A percentile compares a stretch with the other conserved stretches of the same genome.
Evolutionary conservation across 352 stramenopile species (phyloP).

Genomic region (Elongisporangium anandrum): DNA sequence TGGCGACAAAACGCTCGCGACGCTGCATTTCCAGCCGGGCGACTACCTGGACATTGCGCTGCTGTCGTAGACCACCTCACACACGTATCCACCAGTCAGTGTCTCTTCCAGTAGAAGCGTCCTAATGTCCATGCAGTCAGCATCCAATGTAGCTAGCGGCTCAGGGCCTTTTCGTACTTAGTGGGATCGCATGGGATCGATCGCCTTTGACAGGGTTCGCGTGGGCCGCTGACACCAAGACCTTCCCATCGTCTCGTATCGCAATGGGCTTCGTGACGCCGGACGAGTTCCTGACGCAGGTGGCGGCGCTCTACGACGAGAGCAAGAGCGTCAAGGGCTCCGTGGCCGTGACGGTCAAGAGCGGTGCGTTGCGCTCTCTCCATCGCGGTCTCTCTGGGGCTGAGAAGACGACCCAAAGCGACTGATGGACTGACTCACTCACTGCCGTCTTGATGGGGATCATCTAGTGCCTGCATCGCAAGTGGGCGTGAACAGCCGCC

Average conservation of each 20-base stretch:
- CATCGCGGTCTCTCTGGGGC: background rate
- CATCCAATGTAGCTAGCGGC: no score
- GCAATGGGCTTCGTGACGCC: constrained; percentile 51
- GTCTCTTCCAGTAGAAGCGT: no score
- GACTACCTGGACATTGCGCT: constrained; percentile 65
- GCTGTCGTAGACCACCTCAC: constrained; percentile 21
- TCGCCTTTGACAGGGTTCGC: background rate
- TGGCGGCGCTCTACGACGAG: constrained; percentile 50
- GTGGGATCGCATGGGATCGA: no score
- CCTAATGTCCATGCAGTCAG: no score
- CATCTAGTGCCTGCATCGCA: constrained; percentile 30
- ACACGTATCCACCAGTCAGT: no score
- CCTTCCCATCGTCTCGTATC: background rate
- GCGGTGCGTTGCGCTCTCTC: constrained; percentile 25
- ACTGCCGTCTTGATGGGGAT: background rate
- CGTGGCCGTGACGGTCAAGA: constrained; percentile 64
- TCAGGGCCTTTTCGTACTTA: background rate
- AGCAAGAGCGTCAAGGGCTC: constrained; percentile 37
- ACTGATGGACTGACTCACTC: constrained; percentile 2
- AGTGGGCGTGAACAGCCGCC: constrained; percentile 27
- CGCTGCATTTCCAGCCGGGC: constrained; percentile 55
- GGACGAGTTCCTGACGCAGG: constrained; percentile 59
- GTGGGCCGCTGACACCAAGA: background rate
- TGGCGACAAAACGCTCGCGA: constrained; percentile 62
- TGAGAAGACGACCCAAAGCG: background rate